Conservation (phyloP, 805 yeast species). For the Yarrowia alimentaria region DNA sequence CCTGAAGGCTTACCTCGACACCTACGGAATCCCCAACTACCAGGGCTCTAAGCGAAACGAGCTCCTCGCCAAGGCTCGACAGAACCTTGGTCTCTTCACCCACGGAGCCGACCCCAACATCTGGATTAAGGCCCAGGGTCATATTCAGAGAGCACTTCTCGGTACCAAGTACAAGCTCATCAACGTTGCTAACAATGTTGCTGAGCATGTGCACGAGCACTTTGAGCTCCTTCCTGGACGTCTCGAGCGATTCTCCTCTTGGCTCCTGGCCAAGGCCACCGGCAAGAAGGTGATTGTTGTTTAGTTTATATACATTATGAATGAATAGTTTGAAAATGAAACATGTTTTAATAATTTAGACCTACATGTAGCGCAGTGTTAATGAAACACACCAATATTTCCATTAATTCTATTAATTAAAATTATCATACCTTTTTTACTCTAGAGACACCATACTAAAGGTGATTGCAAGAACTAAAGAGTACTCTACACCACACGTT, state of each 20-base stretch:
- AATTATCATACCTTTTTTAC: too few relatives aligned
- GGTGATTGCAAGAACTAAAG: too few relatives aligned
- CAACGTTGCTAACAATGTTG: slow-evolving; percentile 2
- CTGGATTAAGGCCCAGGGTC: slow-evolving; percentile 21
- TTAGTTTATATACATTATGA: neutral
- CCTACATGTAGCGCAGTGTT: too few relatives aligned
- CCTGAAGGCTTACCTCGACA: slow-evolving; percentile 53
- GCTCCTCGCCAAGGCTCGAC: slow-evolving; percentile 32
- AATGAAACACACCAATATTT: too few relatives aligned
- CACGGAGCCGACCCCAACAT: slow-evolving; percentile 28
- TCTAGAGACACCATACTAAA: too few relatives aligned
- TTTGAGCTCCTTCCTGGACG: slow-evolving; percentile 23
- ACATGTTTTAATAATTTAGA: too few relatives aligned
- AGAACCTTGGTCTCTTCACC: slow-evolving; percentile 27
- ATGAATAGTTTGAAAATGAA: neutral
- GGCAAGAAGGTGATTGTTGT: slow-evolving; percentile 28
- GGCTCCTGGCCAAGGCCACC: slow-evolving; percentile 24
- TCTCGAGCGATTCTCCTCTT: slow-evolving; percentile 22
- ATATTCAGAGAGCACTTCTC: slow-evolving; percentile 1
- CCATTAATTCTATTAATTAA: too few relatives aligned
- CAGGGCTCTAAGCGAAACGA: slow-evolving; percentile 33
- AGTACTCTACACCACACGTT: too few relatives aligned
- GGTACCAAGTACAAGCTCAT: slow-evolving; percentile 11
- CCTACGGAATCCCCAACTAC: slow-evolving; percentile 42
- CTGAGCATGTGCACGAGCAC: slow-evolving; percentile 22